Base-by-base conservation (phyloP, 441 rosid species). In the Populus trichocarpa region DNA sequence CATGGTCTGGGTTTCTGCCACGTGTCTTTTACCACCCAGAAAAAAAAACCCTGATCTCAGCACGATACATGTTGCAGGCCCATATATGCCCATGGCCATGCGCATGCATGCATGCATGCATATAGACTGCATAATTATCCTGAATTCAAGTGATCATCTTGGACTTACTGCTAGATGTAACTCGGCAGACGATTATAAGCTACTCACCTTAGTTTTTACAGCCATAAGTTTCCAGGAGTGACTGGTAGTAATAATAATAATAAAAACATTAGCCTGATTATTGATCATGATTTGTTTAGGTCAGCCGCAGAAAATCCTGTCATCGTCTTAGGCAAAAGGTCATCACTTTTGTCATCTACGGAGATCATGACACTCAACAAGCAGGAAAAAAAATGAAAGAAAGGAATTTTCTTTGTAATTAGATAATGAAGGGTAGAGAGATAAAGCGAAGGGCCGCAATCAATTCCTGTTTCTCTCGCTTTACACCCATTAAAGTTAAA, bases 1-100 rank as follows among this genome's bases (percentile, higher is more conserved):
- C 69, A 78, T 78, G 88, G 79, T 36, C 71, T 77, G 77, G 82
- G 77, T 76, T 76, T 64, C 25, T 69, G 87, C 90, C 88, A 85
- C 85, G 84, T 86, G 78, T 35, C 65, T 5, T 5, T 40, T 22
- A 25, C 25, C 23, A 7, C 18, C n/a, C 10, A 18, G 25, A 23
- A 23, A 5, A 59, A 28, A 69, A 69, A 69, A 25, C 16, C 50
- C 13, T 3, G 13, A 13, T 40, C 13, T 40, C 50, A 40, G 13
- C 50, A 40, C 50, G 50, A 12, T 40, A 38, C 42, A 38, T 38
- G 42, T 9, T 66, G 42, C 22, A 64, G 2, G 14, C 14, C 18
- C 59, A 0, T 33, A 12, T 11, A 28, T 69, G 38, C 22, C 14
- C 23, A 42, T 42, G 59, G 59, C 14, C 7, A 69, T 13, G 28